Evolutionary conservation across 768 basidiomycete genomes (phyloP), one percentile per base, ranked within the genome.

Genomic region (Mycena indigotica): DNA sequence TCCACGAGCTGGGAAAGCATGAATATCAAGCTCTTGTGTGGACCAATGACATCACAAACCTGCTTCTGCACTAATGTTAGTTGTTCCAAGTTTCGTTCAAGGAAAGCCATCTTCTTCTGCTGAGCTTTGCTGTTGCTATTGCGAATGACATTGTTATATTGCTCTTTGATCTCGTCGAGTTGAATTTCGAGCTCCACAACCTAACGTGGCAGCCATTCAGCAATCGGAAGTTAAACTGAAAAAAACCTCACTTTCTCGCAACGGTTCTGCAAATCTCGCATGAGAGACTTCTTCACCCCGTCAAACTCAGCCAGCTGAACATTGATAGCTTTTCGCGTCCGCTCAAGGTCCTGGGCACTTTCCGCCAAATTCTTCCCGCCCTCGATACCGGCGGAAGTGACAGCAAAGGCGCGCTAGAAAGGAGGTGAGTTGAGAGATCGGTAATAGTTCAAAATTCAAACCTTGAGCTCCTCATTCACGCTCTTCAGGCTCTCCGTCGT

Each of bases 161-260:
- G 95, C 74, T 99, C 97, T 72, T 92, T 93, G 73, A 97, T 94
- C 71, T 99, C 97, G 68, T 98, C 97, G 29, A 99, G 79, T 71
- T 98, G 95, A 63, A 99, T 98, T 74, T 99, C 97, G 26, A 99
- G 86, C 75, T 98, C 97, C 52, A 99, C 96, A 39, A 99, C 97
- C 95, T 97, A 61, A n/a, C 45, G 59, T 61, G 28, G 41, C 25
- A 12, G 5, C 13, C 50, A 17, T 19, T 50, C 41, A 58, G 26
- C 16, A 28, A 58, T 57, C n/a, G 39, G 48, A 40, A 32, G 46
- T 10, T 59, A 28, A 38, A 28, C 56, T 51, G 55, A 44, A 50
- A 58, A 44, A 29, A 38, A 41, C 46, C 65, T 74, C 60, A 93
- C 95, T 88, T 98, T 98, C 81, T 99, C 97, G 72, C 97, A 99